A percentile compares a stretch with the other conserved stretches of the same genome.
Conservation (phyloP, 129 eudicot species). For the Ambrosia trifida region DNA sequence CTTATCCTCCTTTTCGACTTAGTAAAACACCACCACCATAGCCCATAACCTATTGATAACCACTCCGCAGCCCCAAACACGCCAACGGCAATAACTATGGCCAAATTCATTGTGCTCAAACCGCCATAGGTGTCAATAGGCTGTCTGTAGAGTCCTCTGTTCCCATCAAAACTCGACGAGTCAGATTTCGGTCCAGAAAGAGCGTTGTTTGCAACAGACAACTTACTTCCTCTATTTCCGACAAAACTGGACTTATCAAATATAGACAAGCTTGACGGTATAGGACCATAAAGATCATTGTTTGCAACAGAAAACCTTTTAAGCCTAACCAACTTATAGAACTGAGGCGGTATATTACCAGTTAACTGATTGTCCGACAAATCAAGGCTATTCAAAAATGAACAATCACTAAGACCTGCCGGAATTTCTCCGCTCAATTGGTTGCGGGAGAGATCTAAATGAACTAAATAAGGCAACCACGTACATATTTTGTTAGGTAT, state of each 20-base stretch:
- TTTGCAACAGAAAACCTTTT: too few relatives aligned
- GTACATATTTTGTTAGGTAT: slow-evolving; percentile 54
- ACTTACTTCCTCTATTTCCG: background rate
- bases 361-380: slow-evolving; percentile 48
- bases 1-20: slow-evolving; percentile 38
- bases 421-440: slow-evolving; percentile 60
- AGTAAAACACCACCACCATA: slow-evolving; percentile 78
- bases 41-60: slow-evolving; percentile 63
- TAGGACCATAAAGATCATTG: too few relatives aligned
- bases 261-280: too few relatives aligned
- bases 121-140: slow-evolving; percentile 61
- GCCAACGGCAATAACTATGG: slow-evolving; percentile 71
- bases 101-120: slow-evolving; percentile 59
- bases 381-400: slow-evolving; percentile 46
- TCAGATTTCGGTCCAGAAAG: slow-evolving; percentile 43
- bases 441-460: slow-evolving; percentile 60
- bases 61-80: slow-evolving; percentile 81
- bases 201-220: slow-evolving; percentile 60
- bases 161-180: slow-evolving; percentile 44
- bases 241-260: too few relatives aligned
- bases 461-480: slow-evolving; percentile 67
- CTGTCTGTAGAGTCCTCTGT: slow-evolving; percentile 62
- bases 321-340: slow-evolving; percentile 52
- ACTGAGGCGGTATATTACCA: slow-evolving; percentile 53
- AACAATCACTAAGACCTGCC: slow-evolving; percentile 48